A percentile compares a stretch with the other conserved stretches of the same genome.
Evolutionary conservation across 495 filamentous ascomycete genomes (phyloP).

Genomic region (Penicillium dipodomyicola): DNA sequence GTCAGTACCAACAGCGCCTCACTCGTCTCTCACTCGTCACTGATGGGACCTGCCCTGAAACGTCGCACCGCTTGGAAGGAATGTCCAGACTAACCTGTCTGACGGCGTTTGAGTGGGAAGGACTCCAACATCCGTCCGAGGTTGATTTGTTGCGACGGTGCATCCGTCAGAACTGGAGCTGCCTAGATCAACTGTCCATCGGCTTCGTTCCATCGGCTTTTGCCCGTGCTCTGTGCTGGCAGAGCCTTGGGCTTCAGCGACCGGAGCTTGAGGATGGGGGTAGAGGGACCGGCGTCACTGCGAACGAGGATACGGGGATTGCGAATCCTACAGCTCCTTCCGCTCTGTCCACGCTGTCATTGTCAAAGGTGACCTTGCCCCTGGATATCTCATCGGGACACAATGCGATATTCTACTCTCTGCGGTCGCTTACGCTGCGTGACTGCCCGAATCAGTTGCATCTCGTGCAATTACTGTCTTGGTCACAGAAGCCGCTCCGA

Average conservation of each 20-base stretch:
- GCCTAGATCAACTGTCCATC: conserved; percentile 4
- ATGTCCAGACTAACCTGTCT: conserved; percentile 1
- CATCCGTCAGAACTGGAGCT: conserved; percentile 5
- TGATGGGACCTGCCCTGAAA: conserved; percentile 11
- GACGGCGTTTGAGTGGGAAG: conserved; percentile 12
- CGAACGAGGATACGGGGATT: too few relatives aligned
- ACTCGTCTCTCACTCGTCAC: conserved; percentile 10
- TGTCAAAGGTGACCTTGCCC: not conserved
- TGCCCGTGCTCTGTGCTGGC: not conserved
- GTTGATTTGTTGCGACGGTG: conserved; percentile 8
- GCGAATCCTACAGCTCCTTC: not conserved
- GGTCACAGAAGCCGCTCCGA: not conserved
- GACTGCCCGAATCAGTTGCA: not conserved
- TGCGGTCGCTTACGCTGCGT: not conserved
- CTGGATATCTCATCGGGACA: not conserved
- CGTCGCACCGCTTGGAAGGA: not conserved
- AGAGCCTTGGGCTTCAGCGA: not conserved
- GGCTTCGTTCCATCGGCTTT: not conserved
- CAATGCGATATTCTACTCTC: not conserved
- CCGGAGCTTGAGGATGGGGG: not conserved
- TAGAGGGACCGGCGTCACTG: too few relatives aligned
- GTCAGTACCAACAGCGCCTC: conserved; percentile 1
- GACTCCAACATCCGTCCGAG: conserved; percentile 11
- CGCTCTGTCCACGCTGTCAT: not conserved
- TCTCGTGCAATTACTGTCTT: not conserved